Evolutionary conservation across 2,329 filamentous ascomycete species (phyloP), one percentile per base, ranked within the genome.

Genomic region (Alternaria triticimaculans): DNA sequence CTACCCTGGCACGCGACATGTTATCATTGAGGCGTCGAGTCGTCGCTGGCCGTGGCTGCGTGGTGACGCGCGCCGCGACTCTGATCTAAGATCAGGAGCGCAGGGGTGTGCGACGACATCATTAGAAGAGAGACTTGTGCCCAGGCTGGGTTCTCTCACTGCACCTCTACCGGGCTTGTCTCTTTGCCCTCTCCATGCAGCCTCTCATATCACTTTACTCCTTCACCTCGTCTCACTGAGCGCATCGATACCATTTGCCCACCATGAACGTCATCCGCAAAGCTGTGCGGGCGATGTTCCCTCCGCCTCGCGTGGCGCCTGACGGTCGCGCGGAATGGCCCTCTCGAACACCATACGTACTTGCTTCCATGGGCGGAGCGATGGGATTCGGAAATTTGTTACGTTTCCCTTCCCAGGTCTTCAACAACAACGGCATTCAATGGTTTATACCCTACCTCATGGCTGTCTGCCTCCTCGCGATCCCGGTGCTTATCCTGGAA

Each of bases 251-350:
- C 28, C n/a, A 9, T 15, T 53, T 55, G 33, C 33, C 51, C 33
- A 55, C n/a, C 2, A 55, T 55, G 51, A 55, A 55, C 51, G 21
- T 14, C 14, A 37, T 21, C n/a, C 51, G 51, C 14, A 55, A 44
- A 25, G 51, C 25, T 2, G 15, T 44, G n/a, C 20, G 37, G 51
- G 37, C 51, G 11, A 55, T 55, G 23, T 55, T 55, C 51, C 51
- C 51, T 20, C 51, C 51, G 51, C 33, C 51, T 43, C 51, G 51
- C 12, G 51, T 55, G 30, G 51, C 51, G 33, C 51, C 51, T 18
- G 51, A 55, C 25, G 51, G 51, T 44, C 51, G 51, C n/a, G 51
- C 51, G n/a, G 51, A 55, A 43, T 55, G 51, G 51, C 51, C 51
- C 15, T 55, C 51, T 26, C 51, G 51, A 26, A 55, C 37, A 43